A percentile compares a stretch with the other conserved stretches of the same genome.
phyloP scores from a whole-genome alignment of 1,284 basidiomycete species.

The Ceratobasidium sp. region DNA sequence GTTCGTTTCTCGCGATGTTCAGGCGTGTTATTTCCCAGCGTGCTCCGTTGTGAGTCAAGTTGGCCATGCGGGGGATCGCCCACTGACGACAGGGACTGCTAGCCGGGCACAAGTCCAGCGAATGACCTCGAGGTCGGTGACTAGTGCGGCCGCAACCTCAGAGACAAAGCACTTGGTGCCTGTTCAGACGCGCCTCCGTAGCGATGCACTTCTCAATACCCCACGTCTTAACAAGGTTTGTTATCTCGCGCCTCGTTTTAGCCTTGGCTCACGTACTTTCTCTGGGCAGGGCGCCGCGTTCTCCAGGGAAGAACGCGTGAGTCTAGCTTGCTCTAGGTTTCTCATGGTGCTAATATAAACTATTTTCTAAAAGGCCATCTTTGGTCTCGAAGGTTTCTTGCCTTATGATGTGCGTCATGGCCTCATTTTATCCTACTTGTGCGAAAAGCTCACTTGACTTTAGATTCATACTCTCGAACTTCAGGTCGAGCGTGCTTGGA shows the following conservation, averaged over 20 bases:
- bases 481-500: constrained; percentile 36
- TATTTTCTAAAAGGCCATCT: constrained; percentile 50
- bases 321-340: constrained; percentile 1
- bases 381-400: constrained; percentile 65
- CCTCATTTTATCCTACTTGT: constrained; percentile 24
- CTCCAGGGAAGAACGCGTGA: constrained; percentile 58
- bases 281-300: constrained; percentile 62
- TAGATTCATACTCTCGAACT: constrained; percentile 44
- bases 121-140: constrained; percentile 21
- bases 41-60: constrained; percentile 17
- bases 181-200: constrained; percentile 50
- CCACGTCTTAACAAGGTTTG: constrained; percentile 54
- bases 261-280: background rate
- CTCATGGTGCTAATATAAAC: constrained; percentile 15
- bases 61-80: background rate
- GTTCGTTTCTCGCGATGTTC: constrained; percentile 20
- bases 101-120: constrained; percentile 33
- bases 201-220: constrained; percentile 56
- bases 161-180: constrained; percentile 45
- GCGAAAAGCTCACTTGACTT: background rate
- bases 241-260: constrained; percentile 16
- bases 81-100: constrained; percentile 7
- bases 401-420: constrained; percentile 63
- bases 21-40: constrained; percentile 26
- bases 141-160: constrained; percentile 42